Evolutionary conservation across 331 rosid genomes (phyloP).

Genomic region (Arachis monticola): DNA sequence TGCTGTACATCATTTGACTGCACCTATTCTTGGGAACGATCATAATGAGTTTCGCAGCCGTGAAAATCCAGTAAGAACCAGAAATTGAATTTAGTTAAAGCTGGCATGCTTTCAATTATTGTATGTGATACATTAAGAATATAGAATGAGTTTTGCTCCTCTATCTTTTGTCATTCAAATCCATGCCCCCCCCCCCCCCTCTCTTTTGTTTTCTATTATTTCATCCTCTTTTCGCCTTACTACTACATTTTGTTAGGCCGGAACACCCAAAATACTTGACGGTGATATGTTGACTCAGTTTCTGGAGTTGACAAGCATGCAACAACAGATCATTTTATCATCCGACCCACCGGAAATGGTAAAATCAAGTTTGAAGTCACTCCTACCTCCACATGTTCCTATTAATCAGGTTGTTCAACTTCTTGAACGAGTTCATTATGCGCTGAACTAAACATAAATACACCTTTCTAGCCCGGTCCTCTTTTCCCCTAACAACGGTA

Average conservation of each 20-base stretch:
- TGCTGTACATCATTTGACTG: constrained; percentile 76
- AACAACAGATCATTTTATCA: constrained; percentile 74
- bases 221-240: constrained; percentile 22
- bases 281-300: constrained; percentile 95
- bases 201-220: not conserved
- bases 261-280: constrained; percentile 81
- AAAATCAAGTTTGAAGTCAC: constrained; percentile 56
- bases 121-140: not conserved
- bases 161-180: not conserved
- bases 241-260: constrained; percentile 50
- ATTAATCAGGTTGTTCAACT: constrained; percentile 86
- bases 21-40: constrained; percentile 89
- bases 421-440: constrained; percentile 90
- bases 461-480: constrained; percentile 21
- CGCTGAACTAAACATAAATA: constrained; percentile 55
- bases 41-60: constrained; percentile 90
- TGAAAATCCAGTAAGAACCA: constrained; percentile 75
- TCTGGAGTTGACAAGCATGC: constrained; percentile 86
- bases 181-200: not conserved
- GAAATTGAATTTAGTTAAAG: constrained; percentile 5
- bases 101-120: constrained; percentile 17
- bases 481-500: constrained; percentile 3
- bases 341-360: constrained; percentile 46
- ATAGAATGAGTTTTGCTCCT: not conserved
- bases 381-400: constrained; percentile 44